Evolutionary conservation across 139 green algal species (phyloP), one percentile per base, ranked within the genome.

Genomic region (Ulvella scutata): DNA sequence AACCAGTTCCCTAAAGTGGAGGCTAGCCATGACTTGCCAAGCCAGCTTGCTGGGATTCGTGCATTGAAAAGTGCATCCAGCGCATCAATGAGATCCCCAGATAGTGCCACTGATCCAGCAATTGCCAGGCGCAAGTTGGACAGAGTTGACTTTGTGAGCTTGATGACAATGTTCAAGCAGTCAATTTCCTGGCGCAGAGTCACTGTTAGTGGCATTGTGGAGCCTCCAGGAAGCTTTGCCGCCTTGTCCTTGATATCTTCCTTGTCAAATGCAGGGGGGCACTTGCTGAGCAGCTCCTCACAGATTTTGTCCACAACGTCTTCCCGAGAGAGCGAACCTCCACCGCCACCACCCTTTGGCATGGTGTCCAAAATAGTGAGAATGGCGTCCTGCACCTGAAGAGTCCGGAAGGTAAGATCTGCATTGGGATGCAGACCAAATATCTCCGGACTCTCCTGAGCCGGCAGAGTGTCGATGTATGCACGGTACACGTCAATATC

Each of bases 381-480:
- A 61, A 96, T 59, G 6, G 67, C 78, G 6, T 93, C 85, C 28
- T 87, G 79, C 37, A 83, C 82, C 79, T 95, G 88, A n/a, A 93
- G 81, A 29, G 86, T 87, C 28, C 93, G 85, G 88, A 96, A 98
- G 38, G 92, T 95, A 35, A 98, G 85, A 82, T 97, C 93, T 0
- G 93, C 93, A 77, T 96, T 97, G 73, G 89, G 79, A 81, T 98
- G 91, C 84, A 98, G 83, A 4, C 93, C 93, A 80, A 94, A 98
- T 7, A 98, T 85, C 82, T 97, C 93, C 3, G 93, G 93, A 35
- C 78, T 90, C 60, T 96, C 91, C 51, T 86, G 76, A 33, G 80
- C 78, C 2, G 93, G 93, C 72, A 98, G 82, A 34, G 77, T 75
- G 81, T 97, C 92, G 34, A 97, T 92, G 39, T 81, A 80, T 26